Evolutionary conservation across 768 basidiomycete genomes (phyloP).

Genomic region (Mycena galericulata): DNA sequence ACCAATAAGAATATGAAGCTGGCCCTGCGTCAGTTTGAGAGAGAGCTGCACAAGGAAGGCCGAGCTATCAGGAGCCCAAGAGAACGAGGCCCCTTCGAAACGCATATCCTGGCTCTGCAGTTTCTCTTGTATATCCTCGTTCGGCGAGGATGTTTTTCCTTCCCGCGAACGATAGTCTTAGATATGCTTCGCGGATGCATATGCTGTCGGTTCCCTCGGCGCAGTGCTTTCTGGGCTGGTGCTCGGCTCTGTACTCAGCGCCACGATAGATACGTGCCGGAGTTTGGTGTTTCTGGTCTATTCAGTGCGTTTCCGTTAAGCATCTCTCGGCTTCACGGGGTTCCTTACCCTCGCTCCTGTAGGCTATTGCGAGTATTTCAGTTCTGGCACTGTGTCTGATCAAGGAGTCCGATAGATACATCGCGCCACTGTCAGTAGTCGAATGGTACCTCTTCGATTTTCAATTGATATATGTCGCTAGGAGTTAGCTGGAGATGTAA

Average conservation of each 20-base stretch:
- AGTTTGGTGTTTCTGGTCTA: conserved; percentile 11
- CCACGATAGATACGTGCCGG: conserved; percentile 6
- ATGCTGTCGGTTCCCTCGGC: conserved; percentile 40
- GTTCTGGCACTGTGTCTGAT: conserved; percentile 15
- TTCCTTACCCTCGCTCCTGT: background rate
- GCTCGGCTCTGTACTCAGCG: conserved; percentile 10
- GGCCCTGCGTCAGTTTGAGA: background rate
- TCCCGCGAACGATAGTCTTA: background rate
- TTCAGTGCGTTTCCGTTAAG: background rate
- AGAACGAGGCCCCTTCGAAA: background rate
- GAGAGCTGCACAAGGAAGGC: background rate
- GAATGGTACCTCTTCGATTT: no score
- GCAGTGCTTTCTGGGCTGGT: conserved; percentile 5
- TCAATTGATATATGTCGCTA: no score
- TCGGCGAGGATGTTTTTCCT: background rate
- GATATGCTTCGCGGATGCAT: background rate
- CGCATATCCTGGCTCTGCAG: background rate
- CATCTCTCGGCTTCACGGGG: background rate
- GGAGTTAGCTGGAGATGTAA: no score
- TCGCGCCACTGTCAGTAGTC: no score
- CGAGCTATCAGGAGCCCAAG: background rate
- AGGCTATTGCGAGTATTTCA: conserved; percentile 8
- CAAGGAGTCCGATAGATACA: conserved; percentile 11
- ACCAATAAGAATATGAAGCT: background rate
- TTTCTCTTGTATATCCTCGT: background rate